These are phyloP conservation scores for Wickerhamiella qilinensis DNA, from an alignment of 805 yeast species.

Conservation along the genomic window DNA sequence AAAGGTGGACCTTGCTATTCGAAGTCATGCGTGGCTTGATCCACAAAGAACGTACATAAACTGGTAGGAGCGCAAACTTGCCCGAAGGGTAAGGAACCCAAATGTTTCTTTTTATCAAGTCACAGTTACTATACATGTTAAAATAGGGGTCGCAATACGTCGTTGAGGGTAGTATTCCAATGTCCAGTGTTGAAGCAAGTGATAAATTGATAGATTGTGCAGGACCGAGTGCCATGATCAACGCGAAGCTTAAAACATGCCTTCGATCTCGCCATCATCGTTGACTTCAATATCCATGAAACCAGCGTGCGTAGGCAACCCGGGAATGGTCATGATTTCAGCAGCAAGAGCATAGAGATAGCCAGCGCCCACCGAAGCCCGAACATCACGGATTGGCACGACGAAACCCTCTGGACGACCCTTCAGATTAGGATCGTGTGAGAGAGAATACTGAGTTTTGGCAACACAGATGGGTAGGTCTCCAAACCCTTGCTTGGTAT, in stretches of 20 bases:
- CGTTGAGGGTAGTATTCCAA: too few relatives aligned
- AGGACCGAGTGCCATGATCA: too few relatives aligned
- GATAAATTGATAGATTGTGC: too few relatives aligned
- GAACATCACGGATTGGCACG: constrained; percentile 86
- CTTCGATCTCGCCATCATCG: constrained; percentile 82
- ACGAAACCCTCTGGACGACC: constrained; percentile 92
- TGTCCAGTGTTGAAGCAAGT: too few relatives aligned
- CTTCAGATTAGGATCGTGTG: constrained; percentile 84
- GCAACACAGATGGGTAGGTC: constrained; percentile 92
- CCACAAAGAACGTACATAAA: background rate
- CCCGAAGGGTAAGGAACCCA: too few relatives aligned
- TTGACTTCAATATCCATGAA: constrained; percentile 93
- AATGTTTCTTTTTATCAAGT: too few relatives aligned
- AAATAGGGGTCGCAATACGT: too few relatives aligned
- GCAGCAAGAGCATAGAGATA: constrained; percentile 93
- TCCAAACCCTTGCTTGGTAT: constrained; percentile 76
- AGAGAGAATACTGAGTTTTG: constrained; percentile 89
- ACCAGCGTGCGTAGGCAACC: constrained; percentile 89
- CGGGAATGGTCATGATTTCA: constrained; percentile 94
- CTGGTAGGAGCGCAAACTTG: too few relatives aligned
- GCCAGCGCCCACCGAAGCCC: constrained; percentile 93
- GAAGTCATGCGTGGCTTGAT: background rate
- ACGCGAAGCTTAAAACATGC: constrained; percentile 51
- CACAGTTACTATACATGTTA: too few relatives aligned
- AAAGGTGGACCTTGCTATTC: background rate